Evolutionary conservation across 75 land plant species (phyloP).

Genomic region (Sequoia sempervirens): DNA sequence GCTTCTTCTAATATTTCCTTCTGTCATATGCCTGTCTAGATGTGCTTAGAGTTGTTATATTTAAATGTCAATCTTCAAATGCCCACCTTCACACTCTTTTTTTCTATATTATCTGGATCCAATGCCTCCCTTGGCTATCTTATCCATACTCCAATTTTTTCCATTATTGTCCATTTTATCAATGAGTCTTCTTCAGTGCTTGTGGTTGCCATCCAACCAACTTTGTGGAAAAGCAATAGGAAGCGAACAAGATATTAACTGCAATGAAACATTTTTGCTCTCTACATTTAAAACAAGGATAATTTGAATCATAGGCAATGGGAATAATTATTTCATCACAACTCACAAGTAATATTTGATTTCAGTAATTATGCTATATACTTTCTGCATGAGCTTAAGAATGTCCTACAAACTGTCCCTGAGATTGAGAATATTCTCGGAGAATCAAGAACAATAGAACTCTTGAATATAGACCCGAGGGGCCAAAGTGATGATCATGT

Average conservation of each 20-base stretch:
- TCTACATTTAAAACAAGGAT: background rate
- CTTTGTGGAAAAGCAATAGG: background rate
- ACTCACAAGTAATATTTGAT: background rate
- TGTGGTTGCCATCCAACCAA: background rate
- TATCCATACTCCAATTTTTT: background rate
- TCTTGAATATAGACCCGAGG: conserved; percentile 18
- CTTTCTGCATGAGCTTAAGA: conserved; percentile 65
- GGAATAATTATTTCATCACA: background rate
- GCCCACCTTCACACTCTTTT: background rate
- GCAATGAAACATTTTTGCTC: conserved; percentile 1
- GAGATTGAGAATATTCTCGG: conserved; percentile 73
- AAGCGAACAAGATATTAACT: background rate
- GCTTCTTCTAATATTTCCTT: background rate
- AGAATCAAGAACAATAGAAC: conserved; percentile 11
- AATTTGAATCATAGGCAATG: background rate
- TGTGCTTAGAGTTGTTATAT: background rate
- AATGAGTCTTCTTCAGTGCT: background rate
- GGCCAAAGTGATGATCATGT: conserved; percentile 24
- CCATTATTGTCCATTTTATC: background rate
- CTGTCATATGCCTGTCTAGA: background rate
- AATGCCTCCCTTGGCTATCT: background rate
- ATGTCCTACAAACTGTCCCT: conserved; percentile 57
- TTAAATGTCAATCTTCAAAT: background rate
- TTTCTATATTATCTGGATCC: background rate
- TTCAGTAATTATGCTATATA: background rate